A percentile compares a stretch with the other conserved stretches of the same genome.
phyloP scores from a whole-genome alignment of 2,329 filamentous ascomycete species.

The Rhynchosporium agropyri region DNA sequence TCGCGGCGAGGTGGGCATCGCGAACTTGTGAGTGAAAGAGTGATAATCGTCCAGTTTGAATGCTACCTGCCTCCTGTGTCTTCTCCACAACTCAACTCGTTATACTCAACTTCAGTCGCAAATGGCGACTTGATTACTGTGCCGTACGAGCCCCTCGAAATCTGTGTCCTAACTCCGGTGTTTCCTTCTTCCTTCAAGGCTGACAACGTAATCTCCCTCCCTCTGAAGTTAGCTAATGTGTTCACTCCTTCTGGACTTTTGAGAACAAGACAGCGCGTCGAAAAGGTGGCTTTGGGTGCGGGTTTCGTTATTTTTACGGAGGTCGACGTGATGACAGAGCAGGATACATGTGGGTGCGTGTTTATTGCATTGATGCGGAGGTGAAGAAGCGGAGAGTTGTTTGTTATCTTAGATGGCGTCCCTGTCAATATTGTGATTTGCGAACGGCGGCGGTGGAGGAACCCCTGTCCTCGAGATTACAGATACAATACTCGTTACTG shows the following conservation, averaged over 20 bases:
- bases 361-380: constrained; percentile 10
- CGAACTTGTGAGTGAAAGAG: constrained; percentile 30
- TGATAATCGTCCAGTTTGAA: constrained; percentile 21
- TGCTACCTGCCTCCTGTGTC: neutral
- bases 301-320: neutral
- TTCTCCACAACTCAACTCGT: constrained; percentile 3
- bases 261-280: constrained; percentile 9
- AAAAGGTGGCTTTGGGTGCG: neutral
- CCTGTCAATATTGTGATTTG: constrained; percentile 13
- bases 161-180: neutral
- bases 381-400: neutral
- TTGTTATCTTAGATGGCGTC: neutral
- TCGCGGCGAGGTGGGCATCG: constrained; percentile 50
- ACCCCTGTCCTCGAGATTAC: constrained; percentile 15
- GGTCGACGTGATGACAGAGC: constrained; percentile 13
- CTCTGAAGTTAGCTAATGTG: neutral
- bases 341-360: constrained; percentile 9
- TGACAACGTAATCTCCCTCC: neutral
- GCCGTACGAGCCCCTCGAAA: constrained; percentile 7
- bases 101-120: constrained; percentile 21
- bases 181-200: neutral
- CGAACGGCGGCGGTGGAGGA: constrained; percentile 12
- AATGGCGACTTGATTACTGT: neutral
- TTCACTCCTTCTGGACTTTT: neutral
- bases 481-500: neutral